Evolutionary conservation across 164 flowering plant genomes (phyloP).

Genomic region (Vitis labrusca): DNA sequence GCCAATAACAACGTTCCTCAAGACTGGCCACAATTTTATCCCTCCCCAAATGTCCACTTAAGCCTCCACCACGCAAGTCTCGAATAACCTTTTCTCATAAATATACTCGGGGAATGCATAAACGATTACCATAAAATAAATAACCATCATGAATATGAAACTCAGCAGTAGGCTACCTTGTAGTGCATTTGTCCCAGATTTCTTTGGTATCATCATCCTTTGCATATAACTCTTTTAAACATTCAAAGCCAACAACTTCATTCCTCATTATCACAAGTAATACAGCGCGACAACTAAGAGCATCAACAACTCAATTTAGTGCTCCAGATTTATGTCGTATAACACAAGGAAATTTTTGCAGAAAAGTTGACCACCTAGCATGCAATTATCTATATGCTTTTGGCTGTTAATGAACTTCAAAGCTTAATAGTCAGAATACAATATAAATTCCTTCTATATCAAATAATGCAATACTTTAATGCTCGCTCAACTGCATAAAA

Average conservation of each 20-base stretch:
- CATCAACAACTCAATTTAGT: background rate
- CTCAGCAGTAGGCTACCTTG: background rate
- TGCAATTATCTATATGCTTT: background rate
- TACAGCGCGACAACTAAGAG: background rate
- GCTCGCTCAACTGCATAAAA: too few species aligned
- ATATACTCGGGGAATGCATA: slow-evolving; percentile 12
- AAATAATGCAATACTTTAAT: too few species aligned
- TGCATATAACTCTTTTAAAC: slow-evolving; percentile 6
- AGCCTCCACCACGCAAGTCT: slow-evolving; percentile 10
- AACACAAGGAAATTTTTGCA: background rate
- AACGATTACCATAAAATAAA: slow-evolving; percentile 6
- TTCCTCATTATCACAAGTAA: background rate
- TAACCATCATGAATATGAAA: slow-evolving; percentile 10
- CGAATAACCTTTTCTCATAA: slow-evolving; percentile 6
- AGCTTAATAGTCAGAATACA: background rate
- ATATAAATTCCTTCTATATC: background rate
- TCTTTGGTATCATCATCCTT: slow-evolving; percentile 8
- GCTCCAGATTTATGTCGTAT: background rate
- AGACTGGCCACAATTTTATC: slow-evolving; percentile 2
- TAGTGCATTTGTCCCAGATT: slow-evolving; percentile 5
- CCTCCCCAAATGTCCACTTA: slow-evolving; percentile 2
- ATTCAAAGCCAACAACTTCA: slow-evolving; percentile 13
- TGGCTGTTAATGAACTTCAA: slow-evolving; percentile 7
- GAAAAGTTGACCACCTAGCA: background rate
- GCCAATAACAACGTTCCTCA: slow-evolving; percentile 12